Evolutionary conservation across 2,329 filamentous ascomycete genomes (phyloP).

Genomic region (Scortechinia acanthostroma): DNA sequence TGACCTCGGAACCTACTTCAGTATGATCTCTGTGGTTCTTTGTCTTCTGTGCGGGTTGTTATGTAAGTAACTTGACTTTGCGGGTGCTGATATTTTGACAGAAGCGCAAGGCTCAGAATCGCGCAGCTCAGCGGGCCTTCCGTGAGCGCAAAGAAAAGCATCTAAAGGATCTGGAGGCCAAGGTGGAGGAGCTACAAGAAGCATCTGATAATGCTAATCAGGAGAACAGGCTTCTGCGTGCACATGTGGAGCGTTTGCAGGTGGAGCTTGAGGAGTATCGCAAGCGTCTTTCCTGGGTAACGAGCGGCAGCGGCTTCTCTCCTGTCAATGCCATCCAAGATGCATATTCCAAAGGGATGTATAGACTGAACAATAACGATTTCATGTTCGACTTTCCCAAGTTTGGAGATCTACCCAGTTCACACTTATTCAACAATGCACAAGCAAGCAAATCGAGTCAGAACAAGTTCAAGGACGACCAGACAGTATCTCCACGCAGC

Average conservation of each 20-base stretch:
- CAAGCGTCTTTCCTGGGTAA: slow-evolving; percentile 54
- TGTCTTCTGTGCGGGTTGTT: too few relatives aligned
- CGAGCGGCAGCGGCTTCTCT: slow-evolving; percentile 5
- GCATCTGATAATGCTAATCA: slow-evolving; percentile 74
- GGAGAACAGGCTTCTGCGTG: slow-evolving; percentile 76
- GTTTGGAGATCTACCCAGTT: slow-evolving; percentile 47
- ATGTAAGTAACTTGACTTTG: too few relatives aligned
- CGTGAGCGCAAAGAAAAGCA: slow-evolving; percentile 92
- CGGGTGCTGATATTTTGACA: too few relatives aligned
- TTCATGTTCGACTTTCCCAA: slow-evolving; percentile 71
- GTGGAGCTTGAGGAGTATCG: slow-evolving; percentile 83
- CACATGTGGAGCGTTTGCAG: slow-evolving; percentile 83
- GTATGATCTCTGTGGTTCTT: slow-evolving; percentile 56
- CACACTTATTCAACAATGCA: slow-evolving; percentile 4
- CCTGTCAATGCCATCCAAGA: background rate
- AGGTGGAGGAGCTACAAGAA: slow-evolving; percentile 73
- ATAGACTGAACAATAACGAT: slow-evolving; percentile 38
- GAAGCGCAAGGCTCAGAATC: slow-evolving; percentile 94
- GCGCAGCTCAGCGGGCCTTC: slow-evolving; percentile 87
- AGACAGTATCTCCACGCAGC: background rate
- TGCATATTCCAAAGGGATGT: slow-evolving; percentile 32
- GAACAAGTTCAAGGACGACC: background rate
- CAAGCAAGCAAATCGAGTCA: background rate
- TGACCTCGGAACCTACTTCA: slow-evolving; percentile 90
- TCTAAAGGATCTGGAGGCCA: slow-evolving; percentile 74